phyloP scores from a whole-genome alignment of 345 rosid species.

The Syzygium aromaticum region DNA sequence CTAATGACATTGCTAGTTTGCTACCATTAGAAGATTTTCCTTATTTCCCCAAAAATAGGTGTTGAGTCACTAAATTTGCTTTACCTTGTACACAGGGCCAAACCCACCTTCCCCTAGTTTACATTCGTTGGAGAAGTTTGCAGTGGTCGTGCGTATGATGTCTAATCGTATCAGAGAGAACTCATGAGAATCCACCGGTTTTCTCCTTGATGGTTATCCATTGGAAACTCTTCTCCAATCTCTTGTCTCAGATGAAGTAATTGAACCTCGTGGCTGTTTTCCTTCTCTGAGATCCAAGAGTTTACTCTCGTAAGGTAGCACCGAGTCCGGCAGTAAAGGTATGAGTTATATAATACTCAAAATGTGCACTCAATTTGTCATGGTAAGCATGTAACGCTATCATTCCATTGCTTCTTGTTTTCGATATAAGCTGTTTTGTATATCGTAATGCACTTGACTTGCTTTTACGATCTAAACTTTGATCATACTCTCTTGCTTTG shows the following conservation, averaged over 20 bases:
- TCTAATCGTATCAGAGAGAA: conserved; percentile 9
- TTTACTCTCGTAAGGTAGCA: neutral
- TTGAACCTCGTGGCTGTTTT: conserved; percentile 6
- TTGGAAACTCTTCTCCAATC: neutral
- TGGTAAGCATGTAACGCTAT: too few species aligned
- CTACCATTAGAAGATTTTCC: neutral
- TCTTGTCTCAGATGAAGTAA: conserved; percentile 2
- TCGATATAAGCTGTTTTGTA: too few species aligned
- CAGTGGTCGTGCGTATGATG: conserved; percentile 8
- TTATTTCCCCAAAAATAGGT: neutral
- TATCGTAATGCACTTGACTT: too few species aligned
- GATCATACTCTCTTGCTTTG: too few species aligned
- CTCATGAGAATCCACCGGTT: conserved; percentile 8
- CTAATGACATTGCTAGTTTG: neutral
- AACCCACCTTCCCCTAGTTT: conserved; percentile 45
- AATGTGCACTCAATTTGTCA: too few species aligned
- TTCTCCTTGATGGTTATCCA: neutral
- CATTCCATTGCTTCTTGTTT: too few species aligned
- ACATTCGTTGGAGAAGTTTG: conserved; percentile 10
- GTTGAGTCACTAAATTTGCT: neutral
- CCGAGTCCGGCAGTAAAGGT: too few species aligned
- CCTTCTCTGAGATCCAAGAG: neutral
- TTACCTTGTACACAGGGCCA: conserved; percentile 25
- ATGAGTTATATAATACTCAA: too few species aligned
- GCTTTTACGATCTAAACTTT: too few species aligned